Evolutionary conservation across 306 rosid species (phyloP).

Genomic region (apple (Malus domestica)): ASM211411v1 NC_041789.1:19654001-19654500

Average conservation of each 20-base stretch:
- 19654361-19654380: slow-evolving; percentile 56
- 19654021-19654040: slow-evolving; percentile 30
- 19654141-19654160: slow-evolving; percentile 42
- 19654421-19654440: slow-evolving; percentile 41
- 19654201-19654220: neutral
- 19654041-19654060: slow-evolving; percentile 56
- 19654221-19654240: slow-evolving; percentile 6
- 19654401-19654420: slow-evolving; percentile 37
- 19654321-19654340: slow-evolving; percentile 29
- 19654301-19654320: neutral
- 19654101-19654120: slow-evolving; percentile 59
- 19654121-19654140: slow-evolving; percentile 32
- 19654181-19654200: slow-evolving; percentile 18
- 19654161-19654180: slow-evolving; percentile 68
- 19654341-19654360: slow-evolving; percentile 82
- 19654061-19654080: slow-evolving; percentile 45
- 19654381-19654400: neutral
- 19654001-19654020: slow-evolving; percentile 44
- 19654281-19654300: neutral
- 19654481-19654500: slow-evolving; percentile 74
- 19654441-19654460: slow-evolving; percentile 52
- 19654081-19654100: slow-evolving; percentile 64
- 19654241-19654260: slow-evolving; percentile 18
- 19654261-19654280: slow-evolving; percentile 16
- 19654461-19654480: slow-evolving; percentile 49